Evolutionary conservation across 306 rosid species (phyloP), one percentile per base, ranked within the genome.

Genomic region (Cucurbita argyrosperma): DNA sequence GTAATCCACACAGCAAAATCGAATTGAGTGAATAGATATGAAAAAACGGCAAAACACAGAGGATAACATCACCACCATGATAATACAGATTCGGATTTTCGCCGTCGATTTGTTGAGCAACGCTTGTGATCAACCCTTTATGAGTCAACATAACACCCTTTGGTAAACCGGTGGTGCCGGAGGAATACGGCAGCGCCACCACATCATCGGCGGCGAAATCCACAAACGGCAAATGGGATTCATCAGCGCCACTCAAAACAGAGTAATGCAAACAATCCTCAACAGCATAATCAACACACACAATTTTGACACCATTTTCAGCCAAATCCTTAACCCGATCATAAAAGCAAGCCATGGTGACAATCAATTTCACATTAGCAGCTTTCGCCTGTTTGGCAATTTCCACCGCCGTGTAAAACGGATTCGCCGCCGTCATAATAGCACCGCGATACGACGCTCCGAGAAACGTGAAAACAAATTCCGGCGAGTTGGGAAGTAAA

Each of bases 71-170:
- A 7, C 84, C 80, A 0, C 9, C 15, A 15, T 66, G 72, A 58
- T 74, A 92, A 5, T 87, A 84, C 10, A 92, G 71, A 70, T 92
- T 92, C 0, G 97, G 97, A 23, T 92, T 92, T 26, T 88, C 87
- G 7, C 97, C 96, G 49, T 92, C 98, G 7, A 92, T 94, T 30
- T 88, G 98, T 7, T 92, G 96, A 0, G 84, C 86, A 6, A 90
- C 89, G 60, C 96, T 87, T 0, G 88, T 90, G 12, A 92, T 89
- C 2, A 90, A 46, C 3, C 98, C 91, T 54, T 84, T 92, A 81
- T 90, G 98, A 0, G 92, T 90, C 9, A 92, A 21, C 98, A 92
- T 90, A 51, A 92, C 98, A 1, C 96, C 96, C 39, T 90, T 92
- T 5, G 98, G 92, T 2, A 92, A 57, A 0, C 98, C 96, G 0